phyloP scores from a whole-genome alignment of 768 basidiomycete species.

The Lactarius akahatsu region DNA sequence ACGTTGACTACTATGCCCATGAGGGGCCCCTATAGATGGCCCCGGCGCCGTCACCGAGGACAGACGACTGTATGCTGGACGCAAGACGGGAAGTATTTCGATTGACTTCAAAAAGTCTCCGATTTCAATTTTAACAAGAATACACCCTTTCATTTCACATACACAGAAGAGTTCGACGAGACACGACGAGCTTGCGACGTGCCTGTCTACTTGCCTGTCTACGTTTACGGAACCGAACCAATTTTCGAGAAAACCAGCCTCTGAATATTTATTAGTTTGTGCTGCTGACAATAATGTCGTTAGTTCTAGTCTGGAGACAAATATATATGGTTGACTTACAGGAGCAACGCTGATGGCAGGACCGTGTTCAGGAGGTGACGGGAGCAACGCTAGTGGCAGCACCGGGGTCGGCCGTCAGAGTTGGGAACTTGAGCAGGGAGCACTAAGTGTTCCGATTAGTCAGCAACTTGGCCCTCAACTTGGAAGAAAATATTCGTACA shows the following conservation, averaged over 20 bases:
- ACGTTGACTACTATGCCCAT: neutral
- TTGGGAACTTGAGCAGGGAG: neutral
- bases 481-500: constrained; percentile 3
- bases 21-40: neutral
- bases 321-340: constrained; percentile 4
- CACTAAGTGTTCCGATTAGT: constrained; percentile 13
- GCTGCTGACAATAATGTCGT: neutral
- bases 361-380: constrained; percentile 6
- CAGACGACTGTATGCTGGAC: neutral
- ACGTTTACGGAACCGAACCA: neutral
- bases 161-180: neutral
- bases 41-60: neutral
- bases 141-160: neutral
- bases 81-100: neutral
- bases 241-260: neutral
- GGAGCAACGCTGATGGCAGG: neutral
- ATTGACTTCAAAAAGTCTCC: neutral
- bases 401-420: constrained; percentile 14
- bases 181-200: neutral
- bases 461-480: neutral
- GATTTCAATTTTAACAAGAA: neutral
- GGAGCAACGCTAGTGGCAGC: neutral
- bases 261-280: neutral
- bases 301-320: neutral
- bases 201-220: neutral